Conservation (phyloP, 2,329 filamentous ascomycete genomes). For the Scedosporium dehoogii region DNA sequence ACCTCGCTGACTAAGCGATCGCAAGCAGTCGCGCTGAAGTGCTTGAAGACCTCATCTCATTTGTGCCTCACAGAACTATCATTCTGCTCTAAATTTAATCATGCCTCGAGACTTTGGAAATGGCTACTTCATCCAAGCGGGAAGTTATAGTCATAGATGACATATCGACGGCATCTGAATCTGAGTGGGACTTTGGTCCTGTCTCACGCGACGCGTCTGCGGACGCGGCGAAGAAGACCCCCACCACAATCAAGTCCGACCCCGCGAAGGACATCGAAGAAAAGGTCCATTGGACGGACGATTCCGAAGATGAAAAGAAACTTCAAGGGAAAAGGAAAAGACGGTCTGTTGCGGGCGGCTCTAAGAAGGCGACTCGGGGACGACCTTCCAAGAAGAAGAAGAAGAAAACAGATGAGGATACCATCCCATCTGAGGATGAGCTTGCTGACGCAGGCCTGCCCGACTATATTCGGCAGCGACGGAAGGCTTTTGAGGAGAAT, state of each 20-base stretch:
- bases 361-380: not conserved
- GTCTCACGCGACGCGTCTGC: not conserved
- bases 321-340: slow-evolving; percentile 40
- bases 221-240: not conserved
- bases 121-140: not conserved
- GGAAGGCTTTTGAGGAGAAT: slow-evolving; percentile 57
- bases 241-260: not conserved
- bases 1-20: not conserved
- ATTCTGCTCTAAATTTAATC: not conserved
- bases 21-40: not conserved
- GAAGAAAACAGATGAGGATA: slow-evolving; percentile 14
- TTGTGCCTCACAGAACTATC: not conserved
- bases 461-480: slow-evolving; percentile 61
- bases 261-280: slow-evolving; percentile 19
- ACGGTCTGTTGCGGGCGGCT: slow-evolving; percentile 9
- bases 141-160: slow-evolving; percentile 1
- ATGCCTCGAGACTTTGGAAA: not conserved
- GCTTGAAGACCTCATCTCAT: not conserved
- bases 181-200: not conserved
- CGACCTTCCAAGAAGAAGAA: slow-evolving; percentile 15
- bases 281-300: slow-evolving; percentile 46
- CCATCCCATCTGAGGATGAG: slow-evolving; percentile 28
- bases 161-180: slow-evolving; percentile 3
- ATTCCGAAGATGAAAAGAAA: slow-evolving; percentile 40
- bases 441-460: slow-evolving; percentile 53